phyloP scores from a whole-genome alignment of 345 rosid species.

The Gossypium turneri region DNA sequence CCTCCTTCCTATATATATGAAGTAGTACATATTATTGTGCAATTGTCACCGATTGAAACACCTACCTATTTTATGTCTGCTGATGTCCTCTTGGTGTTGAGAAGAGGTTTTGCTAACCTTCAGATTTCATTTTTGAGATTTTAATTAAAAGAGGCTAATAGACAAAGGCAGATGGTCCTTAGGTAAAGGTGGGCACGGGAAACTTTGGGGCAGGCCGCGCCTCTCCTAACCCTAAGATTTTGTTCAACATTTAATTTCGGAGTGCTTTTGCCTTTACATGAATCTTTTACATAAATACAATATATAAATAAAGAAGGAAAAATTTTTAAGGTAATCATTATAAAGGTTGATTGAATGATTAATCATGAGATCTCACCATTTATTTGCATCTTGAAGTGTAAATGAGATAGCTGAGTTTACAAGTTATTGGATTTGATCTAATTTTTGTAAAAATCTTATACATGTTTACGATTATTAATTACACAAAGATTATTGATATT shows the following conservation, averaged over 20 bases:
- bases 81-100: background rate
- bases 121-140: no score
- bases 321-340: no score
- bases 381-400: background rate
- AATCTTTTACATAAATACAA: background rate
- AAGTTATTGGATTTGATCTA: no score
- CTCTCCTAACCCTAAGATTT: no score
- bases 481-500: no score
- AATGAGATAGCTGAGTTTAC: no score
- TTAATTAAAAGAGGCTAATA: no score
- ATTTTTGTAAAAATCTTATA: no score
- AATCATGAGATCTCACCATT: slow-evolving; percentile 6
- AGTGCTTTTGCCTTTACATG: background rate
- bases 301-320: no score
- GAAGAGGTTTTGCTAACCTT: background rate
- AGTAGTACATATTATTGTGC: background rate
- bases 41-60: background rate
- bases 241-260: no score
- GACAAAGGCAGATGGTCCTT: slow-evolving; percentile 32
- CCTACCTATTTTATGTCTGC: background rate
- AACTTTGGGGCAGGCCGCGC: background rate
- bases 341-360: slow-evolving; percentile 22
- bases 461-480: no score
- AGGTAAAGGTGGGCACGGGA: slow-evolving; percentile 23
- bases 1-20: background rate